Evolutionary conservation across 805 yeast species (phyloP).

Genomic region (Komagataella pastoris): DNA sequence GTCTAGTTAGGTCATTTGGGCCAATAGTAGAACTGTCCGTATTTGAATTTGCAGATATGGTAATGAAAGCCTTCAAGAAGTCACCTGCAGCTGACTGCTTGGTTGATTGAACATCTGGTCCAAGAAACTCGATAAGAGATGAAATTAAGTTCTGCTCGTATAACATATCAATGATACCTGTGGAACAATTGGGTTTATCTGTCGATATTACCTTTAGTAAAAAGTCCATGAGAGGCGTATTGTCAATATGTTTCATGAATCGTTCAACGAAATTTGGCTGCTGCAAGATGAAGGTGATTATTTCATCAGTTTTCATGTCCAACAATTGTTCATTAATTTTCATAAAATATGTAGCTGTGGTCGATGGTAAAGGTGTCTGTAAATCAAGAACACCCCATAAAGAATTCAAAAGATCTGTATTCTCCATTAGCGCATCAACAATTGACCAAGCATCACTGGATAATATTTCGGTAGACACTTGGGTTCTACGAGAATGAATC

Average conservation of each 20-base stretch:
- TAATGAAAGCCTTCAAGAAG: slow-evolving; percentile 83
- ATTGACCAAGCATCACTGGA: slow-evolving; percentile 91
- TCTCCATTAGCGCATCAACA: slow-evolving; percentile 80
- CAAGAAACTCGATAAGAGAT: slow-evolving; percentile 54
- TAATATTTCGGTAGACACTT: slow-evolving; percentile 77
- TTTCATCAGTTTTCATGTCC: slow-evolving; percentile 78
- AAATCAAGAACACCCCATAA: slow-evolving; percentile 74
- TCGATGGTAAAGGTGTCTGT: slow-evolving; percentile 53
- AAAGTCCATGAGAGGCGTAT: slow-evolving; percentile 92
- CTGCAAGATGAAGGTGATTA: slow-evolving; percentile 55
- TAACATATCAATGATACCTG: slow-evolving; percentile 71
- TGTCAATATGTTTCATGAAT: slow-evolving; percentile 76
- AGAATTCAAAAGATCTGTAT: slow-evolving; percentile 44
- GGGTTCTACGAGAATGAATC: slow-evolving; percentile 29
- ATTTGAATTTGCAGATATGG: slow-evolving; percentile 88
- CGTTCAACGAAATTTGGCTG: slow-evolving; percentile 65
- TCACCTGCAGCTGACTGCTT: slow-evolving; percentile 93
- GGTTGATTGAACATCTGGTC: slow-evolving; percentile 52
- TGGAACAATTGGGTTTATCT: slow-evolving; percentile 80
- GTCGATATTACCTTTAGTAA: slow-evolving; percentile 80
- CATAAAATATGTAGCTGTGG: slow-evolving; percentile 78
- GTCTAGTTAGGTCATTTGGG: slow-evolving; percentile 88
- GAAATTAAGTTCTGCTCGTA: slow-evolving; percentile 65
- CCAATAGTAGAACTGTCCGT: slow-evolving; percentile 89
- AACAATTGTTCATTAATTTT: slow-evolving; percentile 82